phyloP scores from a whole-genome alignment of 2,329 filamentous ascomycete genomes.

The Alternaria sp. region DNA sequence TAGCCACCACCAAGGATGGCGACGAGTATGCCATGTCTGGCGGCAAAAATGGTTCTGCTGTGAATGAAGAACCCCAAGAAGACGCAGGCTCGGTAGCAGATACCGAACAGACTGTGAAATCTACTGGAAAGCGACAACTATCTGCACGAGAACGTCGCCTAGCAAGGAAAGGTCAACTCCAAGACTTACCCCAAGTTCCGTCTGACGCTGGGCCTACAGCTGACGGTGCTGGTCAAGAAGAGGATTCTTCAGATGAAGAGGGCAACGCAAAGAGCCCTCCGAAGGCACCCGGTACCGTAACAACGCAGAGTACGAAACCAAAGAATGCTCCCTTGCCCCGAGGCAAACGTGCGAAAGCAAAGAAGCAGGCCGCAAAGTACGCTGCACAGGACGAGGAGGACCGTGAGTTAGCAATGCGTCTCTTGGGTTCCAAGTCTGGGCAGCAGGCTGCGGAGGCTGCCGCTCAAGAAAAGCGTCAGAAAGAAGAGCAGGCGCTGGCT shows the following conservation, averaged over 20 bases:
- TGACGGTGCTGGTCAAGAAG: constrained; percentile 39
- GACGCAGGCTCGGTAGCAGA: constrained; percentile 40
- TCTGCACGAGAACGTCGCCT: constrained; percentile 51
- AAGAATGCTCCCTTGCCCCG: constrained; percentile 57
- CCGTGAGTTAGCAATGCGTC: constrained; percentile 78
- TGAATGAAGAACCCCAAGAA: constrained; percentile 31
- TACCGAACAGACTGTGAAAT: constrained; percentile 34
- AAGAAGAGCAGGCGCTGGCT: constrained; percentile 75
- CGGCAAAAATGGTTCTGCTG: constrained; percentile 10
- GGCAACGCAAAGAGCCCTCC: constrained; percentile 20
- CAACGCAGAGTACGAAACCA: constrained; percentile 39
- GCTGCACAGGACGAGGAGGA: constrained; percentile 95
- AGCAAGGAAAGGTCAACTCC: constrained; percentile 48
- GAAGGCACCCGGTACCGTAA: constrained; percentile 37
- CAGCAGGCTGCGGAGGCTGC: constrained; percentile 70
- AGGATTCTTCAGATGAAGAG: constrained; percentile 37
- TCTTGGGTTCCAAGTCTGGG: constrained; percentile 81
- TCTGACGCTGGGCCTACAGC: constrained; percentile 22
- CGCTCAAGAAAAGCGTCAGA: constrained; percentile 69
- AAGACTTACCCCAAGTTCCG: constrained; percentile 19
- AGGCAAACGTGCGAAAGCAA: constrained; percentile 82
- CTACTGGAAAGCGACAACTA: constrained; percentile 43
- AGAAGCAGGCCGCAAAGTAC: constrained; percentile 89
- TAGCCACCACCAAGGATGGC: constrained; percentile 5
- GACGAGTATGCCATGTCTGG: constrained; percentile 21